Percentiles rank a stretch among this genome's conserved stretches.
Evolutionary conservation across 257 asterid genomes (phyloP).

Genomic region (Plantago elongata): DNA sequence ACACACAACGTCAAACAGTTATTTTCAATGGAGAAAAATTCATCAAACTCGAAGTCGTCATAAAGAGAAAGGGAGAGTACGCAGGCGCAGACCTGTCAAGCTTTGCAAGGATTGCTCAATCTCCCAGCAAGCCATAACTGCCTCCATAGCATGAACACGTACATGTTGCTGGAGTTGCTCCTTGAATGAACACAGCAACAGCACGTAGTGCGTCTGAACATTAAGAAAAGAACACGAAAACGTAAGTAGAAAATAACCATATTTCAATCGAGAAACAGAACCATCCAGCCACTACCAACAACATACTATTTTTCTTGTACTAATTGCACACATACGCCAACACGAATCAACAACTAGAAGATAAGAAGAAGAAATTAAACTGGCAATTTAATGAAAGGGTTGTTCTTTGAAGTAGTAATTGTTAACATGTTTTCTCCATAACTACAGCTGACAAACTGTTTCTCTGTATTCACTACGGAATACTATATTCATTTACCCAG

Average conservation of each 20-base stretch:
- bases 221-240: conserved; percentile 2
- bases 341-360: neutral
- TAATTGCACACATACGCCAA: neutral
- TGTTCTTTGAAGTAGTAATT: too few species aligned
- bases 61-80: neutral
- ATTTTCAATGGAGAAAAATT: neutral
- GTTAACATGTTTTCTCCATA: too few species aligned
- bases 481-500: neutral
- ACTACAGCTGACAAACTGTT: conserved; percentile 1
- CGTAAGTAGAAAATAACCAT: conserved; percentile 6
- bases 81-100: conserved; percentile 40
- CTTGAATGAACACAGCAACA: conserved; percentile 62
- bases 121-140: conserved; percentile 75
- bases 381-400: neutral
- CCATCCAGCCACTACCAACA: neutral
- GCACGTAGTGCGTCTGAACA: conserved; percentile 52
- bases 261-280: neutral
- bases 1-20: neutral
- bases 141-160: conserved; percentile 72
- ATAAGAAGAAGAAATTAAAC: neutral
- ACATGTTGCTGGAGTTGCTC: conserved; percentile 68
- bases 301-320: neutral
- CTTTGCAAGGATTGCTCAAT: conserved; percentile 66
- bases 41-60: neutral
- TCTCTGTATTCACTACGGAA: neutral